Evolutionary conservation across 139 green algal genomes (phyloP), one percentile per base, ranked within the genome.

Genomic region (Ettlia oleoabundans): DNA sequence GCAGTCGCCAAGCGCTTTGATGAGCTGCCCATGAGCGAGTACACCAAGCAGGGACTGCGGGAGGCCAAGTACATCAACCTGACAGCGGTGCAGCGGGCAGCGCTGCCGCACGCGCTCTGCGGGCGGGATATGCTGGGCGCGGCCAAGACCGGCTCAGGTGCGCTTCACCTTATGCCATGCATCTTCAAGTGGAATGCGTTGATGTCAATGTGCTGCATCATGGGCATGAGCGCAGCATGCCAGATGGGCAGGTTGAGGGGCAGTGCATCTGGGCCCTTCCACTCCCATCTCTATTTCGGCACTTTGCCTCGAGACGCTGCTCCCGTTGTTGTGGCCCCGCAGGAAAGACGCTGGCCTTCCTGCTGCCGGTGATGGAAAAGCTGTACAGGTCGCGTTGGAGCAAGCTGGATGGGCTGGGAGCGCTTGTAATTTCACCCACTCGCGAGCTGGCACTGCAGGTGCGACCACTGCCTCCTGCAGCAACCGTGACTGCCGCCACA

Each of bases 321-420:
- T n/a, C n/a, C n/a, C n/a, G n/a, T n/a, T n/a, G n/a, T n/a, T n/a
- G n/a, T 19, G 7, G 21, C 10, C 52, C 26, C 13, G 24, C 73
- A 80, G 96, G 96, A 51, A 99, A 99, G 88, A 99, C 97, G 1
- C 87, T 99, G 24, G 88, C 95, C 9, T 99, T 99, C 86, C 78
- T 98, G 15, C 89, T 99, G 9, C 96, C 97, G 40, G 89, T 98
- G 73, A 66, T 99, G 30, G 97, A 99, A 89, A 82, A 81, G 80
- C 91, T 99, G 81, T 98, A 94, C 80, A 85, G 95, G 6, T 30
- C 69, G n/a, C 87, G 89, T 28, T 99, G 97, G 97, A 87, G 84
- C 15, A 41, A 66, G 2, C 78, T 94, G 81, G 97, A 99, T 79
- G 97, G 97, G 1, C 85, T 98, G 80, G 97, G 97, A 1, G 97